A percentile compares a stretch with the other conserved stretches of the same genome.
phyloP scores from a whole-genome alignment of 2,329 filamentous ascomycete genomes.

The Alternaria sp. region DNA sequence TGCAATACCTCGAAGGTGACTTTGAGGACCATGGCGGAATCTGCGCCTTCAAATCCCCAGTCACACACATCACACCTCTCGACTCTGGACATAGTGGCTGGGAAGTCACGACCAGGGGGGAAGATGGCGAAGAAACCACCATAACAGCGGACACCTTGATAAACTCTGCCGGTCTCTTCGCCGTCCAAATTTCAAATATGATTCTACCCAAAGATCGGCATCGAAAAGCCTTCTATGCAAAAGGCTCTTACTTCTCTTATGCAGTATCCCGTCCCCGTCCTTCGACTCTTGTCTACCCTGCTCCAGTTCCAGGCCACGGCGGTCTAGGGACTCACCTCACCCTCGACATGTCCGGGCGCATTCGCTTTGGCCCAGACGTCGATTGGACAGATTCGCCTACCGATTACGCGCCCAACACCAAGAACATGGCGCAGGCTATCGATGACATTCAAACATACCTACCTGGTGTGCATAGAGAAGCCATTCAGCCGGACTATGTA shows the following conservation, averaged over 20 bases:
- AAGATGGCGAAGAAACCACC: conserved; percentile 53
- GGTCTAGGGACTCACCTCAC: conserved; percentile 95
- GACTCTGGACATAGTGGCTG: conserved; percentile 70
- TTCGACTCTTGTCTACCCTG: conserved; percentile 84
- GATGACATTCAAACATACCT: conserved; percentile 81
- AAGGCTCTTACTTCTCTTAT: conserved; percentile 96
- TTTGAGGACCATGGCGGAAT: conserved; percentile 82
- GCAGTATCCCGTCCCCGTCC: conserved; percentile 70
- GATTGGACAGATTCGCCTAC: conserved; percentile 83
- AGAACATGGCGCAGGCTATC: conserved; percentile 72
- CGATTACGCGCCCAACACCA: conserved; percentile 74
- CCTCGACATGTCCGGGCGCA: conserved; percentile 81
- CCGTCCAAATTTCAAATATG: conserved; percentile 82
- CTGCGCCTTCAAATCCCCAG: conserved; percentile 73
- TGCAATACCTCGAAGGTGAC: conserved; percentile 79
- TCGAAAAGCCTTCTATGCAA: conserved; percentile 78
- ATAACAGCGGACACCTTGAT: conserved; percentile 81
- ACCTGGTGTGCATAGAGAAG: conserved; percentile 72
- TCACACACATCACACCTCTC: conserved; percentile 67
- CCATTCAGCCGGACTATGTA: conserved; percentile 83
- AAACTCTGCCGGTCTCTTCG: conserved; percentile 85
- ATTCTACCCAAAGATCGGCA: conserved; percentile 69
- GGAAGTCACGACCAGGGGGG: conserved; percentile 65
- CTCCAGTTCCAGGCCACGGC: conserved; percentile 79
- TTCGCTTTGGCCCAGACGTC: conserved; percentile 94